Conservation (phyloP, 176 grass and related monocot species). For the Juncus effusus region DNA sequence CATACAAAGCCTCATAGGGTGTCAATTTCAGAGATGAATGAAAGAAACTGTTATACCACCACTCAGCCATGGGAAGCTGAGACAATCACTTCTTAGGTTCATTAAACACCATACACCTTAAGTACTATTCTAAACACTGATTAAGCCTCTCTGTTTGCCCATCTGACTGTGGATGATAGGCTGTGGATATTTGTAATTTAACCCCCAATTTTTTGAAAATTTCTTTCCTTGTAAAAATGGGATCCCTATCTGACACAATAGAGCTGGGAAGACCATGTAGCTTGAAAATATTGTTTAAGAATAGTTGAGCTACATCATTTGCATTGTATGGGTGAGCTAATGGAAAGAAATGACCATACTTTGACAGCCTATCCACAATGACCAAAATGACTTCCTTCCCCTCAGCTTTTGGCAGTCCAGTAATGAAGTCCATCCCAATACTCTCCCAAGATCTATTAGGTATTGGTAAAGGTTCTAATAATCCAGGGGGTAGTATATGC, state of each 20-base stretch:
- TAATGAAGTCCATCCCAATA: background rate
- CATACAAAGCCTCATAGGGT: background rate
- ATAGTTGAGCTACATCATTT: background rate
- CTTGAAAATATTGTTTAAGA: background rate
- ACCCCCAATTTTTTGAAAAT: background rate
- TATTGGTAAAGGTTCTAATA: background rate
- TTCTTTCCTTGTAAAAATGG: slow-evolving; percentile 6
- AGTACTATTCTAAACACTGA: background rate
- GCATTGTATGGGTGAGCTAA: background rate
- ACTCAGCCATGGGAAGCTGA: background rate
- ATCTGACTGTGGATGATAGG: too few species aligned
- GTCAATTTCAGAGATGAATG: background rate
- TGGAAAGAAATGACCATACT: too few species aligned
- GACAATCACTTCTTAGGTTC: background rate
- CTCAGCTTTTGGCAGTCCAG: background rate
- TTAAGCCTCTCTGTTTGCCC: background rate
- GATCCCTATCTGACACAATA: too few species aligned
- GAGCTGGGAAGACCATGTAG: background rate
- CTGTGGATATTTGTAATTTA: background rate
- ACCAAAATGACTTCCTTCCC: background rate
- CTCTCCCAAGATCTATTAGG: background rate
- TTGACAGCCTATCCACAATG: background rate
- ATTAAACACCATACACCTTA: background rate
- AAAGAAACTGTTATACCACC: background rate
- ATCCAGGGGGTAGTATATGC: background rate